Evolutionary conservation across 2,329 filamentous ascomycete species (phyloP).

Genomic region (Trichoderma koningii): DNA sequence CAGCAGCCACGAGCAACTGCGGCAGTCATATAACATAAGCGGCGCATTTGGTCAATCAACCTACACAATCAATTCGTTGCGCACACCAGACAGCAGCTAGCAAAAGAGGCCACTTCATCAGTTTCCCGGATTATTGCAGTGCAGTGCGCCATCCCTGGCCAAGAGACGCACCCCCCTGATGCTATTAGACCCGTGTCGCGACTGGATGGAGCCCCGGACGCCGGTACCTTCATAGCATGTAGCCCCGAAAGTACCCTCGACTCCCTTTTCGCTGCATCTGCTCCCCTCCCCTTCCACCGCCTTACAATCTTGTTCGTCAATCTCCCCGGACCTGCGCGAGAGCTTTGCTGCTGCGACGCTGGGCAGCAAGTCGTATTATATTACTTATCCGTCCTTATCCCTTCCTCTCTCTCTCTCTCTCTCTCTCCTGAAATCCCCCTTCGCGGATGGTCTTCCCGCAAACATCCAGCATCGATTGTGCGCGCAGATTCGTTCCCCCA

Average conservation of each 20-base stretch:
- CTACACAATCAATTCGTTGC: too few relatives aligned
- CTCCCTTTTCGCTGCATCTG: constrained; percentile 11
- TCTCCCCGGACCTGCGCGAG: constrained; percentile 10
- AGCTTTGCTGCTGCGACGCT: constrained; percentile 1
- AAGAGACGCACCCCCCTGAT: constrained; percentile 18
- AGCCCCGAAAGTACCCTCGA: not conserved
- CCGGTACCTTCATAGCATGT: constrained; percentile 18
- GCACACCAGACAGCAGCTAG: not conserved
- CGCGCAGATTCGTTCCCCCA: not conserved
- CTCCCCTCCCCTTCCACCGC: not conserved
- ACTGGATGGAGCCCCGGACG: constrained; percentile 3
- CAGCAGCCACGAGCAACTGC: too few relatives aligned
- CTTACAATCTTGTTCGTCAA: constrained; percentile 20
- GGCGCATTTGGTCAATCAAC: too few relatives aligned
- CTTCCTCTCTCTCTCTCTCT: not conserved
- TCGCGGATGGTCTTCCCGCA: constrained; percentile 6
- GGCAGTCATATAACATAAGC: too few relatives aligned
- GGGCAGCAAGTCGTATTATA: not conserved
- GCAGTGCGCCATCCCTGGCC: not conserved
- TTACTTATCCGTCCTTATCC: not conserved
- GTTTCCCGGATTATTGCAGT: not conserved
- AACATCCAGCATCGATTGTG: constrained; percentile 19
- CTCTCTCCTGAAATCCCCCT: not conserved
- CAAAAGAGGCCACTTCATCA: constrained; percentile 18
- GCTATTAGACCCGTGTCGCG: constrained; percentile 26